Percentiles rank a stretch among this genome's conserved stretches.
Evolutionary conservation across 1,284 basidiomycete species (phyloP).

Genomic region (Malassezia caprae): DNA sequence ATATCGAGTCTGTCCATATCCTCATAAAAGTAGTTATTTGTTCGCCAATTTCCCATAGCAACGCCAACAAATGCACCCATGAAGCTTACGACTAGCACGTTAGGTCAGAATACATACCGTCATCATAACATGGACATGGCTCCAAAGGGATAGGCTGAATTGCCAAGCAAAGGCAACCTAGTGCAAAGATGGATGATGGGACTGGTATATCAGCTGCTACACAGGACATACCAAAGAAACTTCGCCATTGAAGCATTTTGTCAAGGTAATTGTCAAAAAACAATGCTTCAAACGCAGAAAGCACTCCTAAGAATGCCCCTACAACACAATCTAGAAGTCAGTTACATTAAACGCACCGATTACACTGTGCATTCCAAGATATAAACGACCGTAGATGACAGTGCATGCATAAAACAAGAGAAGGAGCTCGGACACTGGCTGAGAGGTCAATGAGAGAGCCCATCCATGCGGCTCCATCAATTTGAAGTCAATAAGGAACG

Average conservation of each 20-base stretch:
- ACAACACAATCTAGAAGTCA: constrained; percentile 33
- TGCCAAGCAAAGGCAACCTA: constrained; percentile 58
- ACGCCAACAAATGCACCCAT: constrained; percentile 14
- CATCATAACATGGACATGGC: constrained; percentile 96
- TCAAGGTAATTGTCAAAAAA: neutral
- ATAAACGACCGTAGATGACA: constrained; percentile 78
- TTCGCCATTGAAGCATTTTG: neutral
- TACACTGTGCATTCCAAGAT: constrained; percentile 53
- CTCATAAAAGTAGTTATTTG: constrained; percentile 3
- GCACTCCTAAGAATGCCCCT: neutral
- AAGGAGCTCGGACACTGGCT: constrained; percentile 23
- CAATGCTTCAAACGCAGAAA: neutral
- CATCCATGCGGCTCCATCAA: neutral
- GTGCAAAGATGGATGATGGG: constrained; percentile 59
- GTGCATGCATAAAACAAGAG: constrained; percentile 52
- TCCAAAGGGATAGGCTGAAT: constrained; percentile 76
- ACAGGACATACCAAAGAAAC: neutral
- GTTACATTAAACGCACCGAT: constrained; percentile 17
- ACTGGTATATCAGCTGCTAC: constrained; percentile 50
- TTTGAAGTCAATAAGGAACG: neutral
- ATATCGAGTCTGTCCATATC: constrained; percentile 3
- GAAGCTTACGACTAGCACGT: constrained; percentile 12
- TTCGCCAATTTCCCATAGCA: constrained; percentile 11
- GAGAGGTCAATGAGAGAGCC: neutral
- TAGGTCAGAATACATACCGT: constrained; percentile 47